A percentile compares a stretch with the other conserved stretches of the same genome.
Conservation (phyloP, 257 asterid species). For the Solanum pennellii region DNA sequence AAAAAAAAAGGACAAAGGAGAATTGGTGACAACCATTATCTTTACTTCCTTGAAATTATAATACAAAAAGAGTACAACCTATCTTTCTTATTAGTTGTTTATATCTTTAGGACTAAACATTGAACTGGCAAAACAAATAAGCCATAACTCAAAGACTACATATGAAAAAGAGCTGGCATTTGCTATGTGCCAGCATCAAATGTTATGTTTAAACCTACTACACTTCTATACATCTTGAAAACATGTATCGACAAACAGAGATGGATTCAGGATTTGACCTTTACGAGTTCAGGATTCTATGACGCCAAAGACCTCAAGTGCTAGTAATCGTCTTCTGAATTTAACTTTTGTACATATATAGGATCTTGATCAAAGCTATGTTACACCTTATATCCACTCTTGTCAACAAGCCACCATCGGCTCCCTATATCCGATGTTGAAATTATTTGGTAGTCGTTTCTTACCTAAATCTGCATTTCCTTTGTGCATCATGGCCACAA, state of each 20-base stretch:
- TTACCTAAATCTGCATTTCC: conserved; percentile 26
- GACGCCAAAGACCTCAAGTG: neutral
- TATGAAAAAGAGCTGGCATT: neutral
- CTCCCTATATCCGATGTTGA: conserved; percentile 9
- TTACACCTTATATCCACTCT: neutral
- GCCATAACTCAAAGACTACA: neutral
- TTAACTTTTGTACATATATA: neutral
- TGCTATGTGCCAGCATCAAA: neutral
- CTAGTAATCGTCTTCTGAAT: neutral
- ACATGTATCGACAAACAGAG: neutral
- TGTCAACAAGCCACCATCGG: conserved; percentile 8
- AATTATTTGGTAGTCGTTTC: conserved; percentile 8
- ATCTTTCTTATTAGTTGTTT: neutral
- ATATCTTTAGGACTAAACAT: neutral
- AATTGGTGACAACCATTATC: neutral
- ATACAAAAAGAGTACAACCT: neutral
- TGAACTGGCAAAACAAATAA: neutral
- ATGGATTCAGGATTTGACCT: neutral
- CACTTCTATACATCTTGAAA: neutral
- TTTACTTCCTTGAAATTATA: neutral
- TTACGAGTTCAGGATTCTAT: neutral
- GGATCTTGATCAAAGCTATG: neutral
- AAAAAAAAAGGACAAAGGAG: neutral
- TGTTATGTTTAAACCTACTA: neutral
- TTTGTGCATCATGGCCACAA: conserved; percentile 46